Evolutionary conservation across 257 asterid genomes (phyloP).

Genomic region (Craterostigma plantagineum): DNA sequence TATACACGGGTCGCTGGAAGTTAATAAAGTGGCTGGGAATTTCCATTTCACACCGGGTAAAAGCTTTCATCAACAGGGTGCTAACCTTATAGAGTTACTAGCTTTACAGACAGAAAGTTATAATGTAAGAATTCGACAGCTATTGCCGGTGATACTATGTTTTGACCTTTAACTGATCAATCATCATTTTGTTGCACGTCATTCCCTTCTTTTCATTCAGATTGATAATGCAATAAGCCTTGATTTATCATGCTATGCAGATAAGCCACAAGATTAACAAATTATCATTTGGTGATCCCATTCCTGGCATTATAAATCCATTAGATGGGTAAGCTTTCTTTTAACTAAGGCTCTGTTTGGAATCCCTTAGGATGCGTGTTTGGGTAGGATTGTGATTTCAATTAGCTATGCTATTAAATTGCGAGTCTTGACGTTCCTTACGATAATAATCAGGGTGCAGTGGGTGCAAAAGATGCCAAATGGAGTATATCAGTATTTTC

Average conservation of each 20-base stretch:
- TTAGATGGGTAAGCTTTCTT: conserved; percentile 67
- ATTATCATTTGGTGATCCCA: conserved; percentile 68
- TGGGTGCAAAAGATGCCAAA: conserved; percentile 48
- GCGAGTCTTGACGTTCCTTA: too few species aligned
- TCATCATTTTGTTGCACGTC: not conserved
- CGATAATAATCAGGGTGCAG: conserved; percentile 30
- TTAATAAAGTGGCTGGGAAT: conserved; percentile 95
- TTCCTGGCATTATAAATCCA: conserved; percentile 84
- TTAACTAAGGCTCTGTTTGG: not conserved
- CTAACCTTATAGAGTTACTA: conserved; percentile 46
- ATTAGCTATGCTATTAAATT: too few species aligned
- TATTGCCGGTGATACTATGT: not conserved
- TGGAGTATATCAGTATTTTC: conserved; percentile 78
- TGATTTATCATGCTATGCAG: conserved; percentile 29
- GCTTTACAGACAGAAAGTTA: conserved; percentile 43
- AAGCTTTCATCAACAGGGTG: conserved; percentile 54
- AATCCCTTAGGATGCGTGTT: too few species aligned
- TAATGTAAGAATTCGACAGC: conserved; percentile 35
- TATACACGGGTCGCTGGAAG: conserved; percentile 90
- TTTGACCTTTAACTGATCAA: not conserved
- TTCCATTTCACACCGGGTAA: conserved; percentile 80
- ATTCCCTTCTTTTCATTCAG: not conserved
- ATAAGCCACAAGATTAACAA: conserved; percentile 85
- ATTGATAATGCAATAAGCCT: too few species aligned
- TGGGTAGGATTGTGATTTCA: too few species aligned